Conservation (phyloP, 129 eudicot species). For the Helianthus annuus region HanXRQr2.0-SUNRISE NC_035443.2:23199997-23200496, state of each 20-base stretch:
- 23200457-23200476: too few relatives aligned
- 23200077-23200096: slow-evolving; percentile 22
- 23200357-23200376: too few relatives aligned
- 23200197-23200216: neutral
- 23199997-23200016: slow-evolving; percentile 22
- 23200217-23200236: neutral
- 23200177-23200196: slow-evolving; percentile 27
- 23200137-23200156: slow-evolving; percentile 5
- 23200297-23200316: too few relatives aligned
- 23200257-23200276: too few relatives aligned
- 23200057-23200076: slow-evolving; percentile 28
- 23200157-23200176: slow-evolving; percentile 13
- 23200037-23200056: slow-evolving; percentile 22
- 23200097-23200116: slow-evolving; percentile 3
- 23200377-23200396: too few relatives aligned
- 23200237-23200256: neutral
- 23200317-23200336: too few relatives aligned
- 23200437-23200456: too few relatives aligned
- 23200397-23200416: too few relatives aligned
- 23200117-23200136: slow-evolving; percentile 24
- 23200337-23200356: too few relatives aligned
- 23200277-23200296: too few relatives aligned
- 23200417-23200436: too few relatives aligned
- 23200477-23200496: too few relatives aligned
- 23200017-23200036: slow-evolving; percentile 1